Evolutionary conservation across 164 flowering plant species (phyloP).

Genomic region (Macadamia integrifolia): DNA sequence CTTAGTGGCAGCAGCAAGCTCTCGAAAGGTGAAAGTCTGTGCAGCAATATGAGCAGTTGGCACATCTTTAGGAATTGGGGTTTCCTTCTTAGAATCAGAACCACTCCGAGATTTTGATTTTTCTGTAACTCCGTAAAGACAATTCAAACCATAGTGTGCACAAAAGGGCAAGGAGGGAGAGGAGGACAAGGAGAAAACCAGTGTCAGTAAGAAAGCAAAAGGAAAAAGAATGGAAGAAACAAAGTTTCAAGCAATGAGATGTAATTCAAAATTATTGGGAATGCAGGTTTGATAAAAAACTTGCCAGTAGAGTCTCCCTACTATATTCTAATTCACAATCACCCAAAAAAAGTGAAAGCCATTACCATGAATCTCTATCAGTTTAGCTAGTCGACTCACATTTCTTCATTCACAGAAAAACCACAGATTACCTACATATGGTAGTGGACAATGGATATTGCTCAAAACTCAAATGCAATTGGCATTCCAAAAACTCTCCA

Average conservation of each 20-base stretch:
- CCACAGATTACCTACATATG: too few relatives aligned
- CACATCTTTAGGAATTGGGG: slow-evolving; percentile 44
- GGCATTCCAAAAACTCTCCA: not conserved
- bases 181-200: not conserved
- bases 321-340: not conserved
- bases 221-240: slow-evolving; percentile 15
- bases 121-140: slow-evolving; percentile 29
- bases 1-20: slow-evolving; percentile 81
- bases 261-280: not conserved
- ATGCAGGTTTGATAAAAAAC: not conserved
- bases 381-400: not conserved
- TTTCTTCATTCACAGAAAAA: too few relatives aligned
- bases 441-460: not conserved
- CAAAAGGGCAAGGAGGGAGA: too few relatives aligned
- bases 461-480: not conserved
- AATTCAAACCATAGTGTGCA: not conserved
- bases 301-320: not conserved
- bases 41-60: slow-evolving; percentile 70
- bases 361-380: not conserved
- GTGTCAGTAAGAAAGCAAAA: not conserved
- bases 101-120: slow-evolving; percentile 51
- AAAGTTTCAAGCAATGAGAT: not conserved
- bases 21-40: slow-evolving; percentile 75
- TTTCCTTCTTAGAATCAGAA: slow-evolving; percentile 59
- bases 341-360: not conserved